phyloP scores from a whole-genome alignment of 177 flowering plant genomes.

The Tripterygium wilfordii region DNA sequence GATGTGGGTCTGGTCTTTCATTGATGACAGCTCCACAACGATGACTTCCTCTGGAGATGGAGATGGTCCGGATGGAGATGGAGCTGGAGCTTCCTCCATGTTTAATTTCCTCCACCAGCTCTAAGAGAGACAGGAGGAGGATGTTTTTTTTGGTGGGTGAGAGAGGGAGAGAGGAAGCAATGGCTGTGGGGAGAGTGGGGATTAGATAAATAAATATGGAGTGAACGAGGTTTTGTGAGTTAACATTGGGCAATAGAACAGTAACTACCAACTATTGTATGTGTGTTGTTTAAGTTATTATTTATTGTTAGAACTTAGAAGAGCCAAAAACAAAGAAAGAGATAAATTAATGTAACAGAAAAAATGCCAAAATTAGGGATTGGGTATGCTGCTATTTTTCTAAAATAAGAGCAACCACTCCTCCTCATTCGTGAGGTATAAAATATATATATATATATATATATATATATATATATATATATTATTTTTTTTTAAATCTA shows the following conservation, averaged over 20 bases:
- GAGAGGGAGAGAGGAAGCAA: constrained; percentile 12
- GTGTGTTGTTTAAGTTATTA: too few species aligned
- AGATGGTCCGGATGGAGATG: too few species aligned
- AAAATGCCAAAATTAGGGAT: constrained; percentile 21
- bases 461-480: too few species aligned
- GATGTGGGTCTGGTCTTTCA: constrained; percentile 15
- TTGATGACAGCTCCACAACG: too few species aligned
- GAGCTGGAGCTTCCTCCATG: constrained; percentile 18
- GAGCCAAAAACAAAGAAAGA: constrained; percentile 2
- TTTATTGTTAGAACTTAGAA: neutral
- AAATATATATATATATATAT: too few species aligned
- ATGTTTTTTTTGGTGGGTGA: neutral
- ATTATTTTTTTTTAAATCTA: too few species aligned
- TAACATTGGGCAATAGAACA: constrained; percentile 16
- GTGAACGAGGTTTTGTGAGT: constrained; percentile 11
- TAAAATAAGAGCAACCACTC: too few species aligned
- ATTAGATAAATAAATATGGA: constrained; percentile 4
- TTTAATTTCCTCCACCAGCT: constrained; percentile 2
- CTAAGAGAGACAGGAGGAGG: neutral
- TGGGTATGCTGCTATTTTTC: too few species aligned
- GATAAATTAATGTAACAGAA: constrained; percentile 24
- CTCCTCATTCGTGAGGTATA: too few species aligned
- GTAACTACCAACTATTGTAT: constrained; percentile 13
- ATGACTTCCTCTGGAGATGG: constrained; percentile 17
- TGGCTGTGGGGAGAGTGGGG: neutral